Conservation (phyloP, 1,284 basidiomycete species). For the Cronartium ribicola region DNA sequence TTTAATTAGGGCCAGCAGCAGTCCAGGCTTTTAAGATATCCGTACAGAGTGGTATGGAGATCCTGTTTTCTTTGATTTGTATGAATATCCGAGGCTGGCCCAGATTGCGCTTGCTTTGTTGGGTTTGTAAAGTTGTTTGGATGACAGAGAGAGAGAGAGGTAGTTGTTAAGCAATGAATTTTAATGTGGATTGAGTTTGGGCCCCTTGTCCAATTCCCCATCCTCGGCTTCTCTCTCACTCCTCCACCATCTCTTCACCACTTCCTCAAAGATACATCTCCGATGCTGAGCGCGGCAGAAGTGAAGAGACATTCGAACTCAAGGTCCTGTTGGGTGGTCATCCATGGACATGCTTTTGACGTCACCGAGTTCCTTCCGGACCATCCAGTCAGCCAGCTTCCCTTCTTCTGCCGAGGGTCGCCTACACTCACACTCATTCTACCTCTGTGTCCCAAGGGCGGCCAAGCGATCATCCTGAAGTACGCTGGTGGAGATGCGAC, state of each 20-base stretch:
- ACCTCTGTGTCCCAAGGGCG: constrained; percentile 22
- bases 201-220: too few species aligned
- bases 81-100: too few species aligned
- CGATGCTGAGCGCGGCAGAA: not conserved
- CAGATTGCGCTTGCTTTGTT: too few species aligned
- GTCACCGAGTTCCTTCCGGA: constrained; percentile 30
- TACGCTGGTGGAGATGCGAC: constrained; percentile 38
- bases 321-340: constrained; percentile 25
- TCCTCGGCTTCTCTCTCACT: too few species aligned
- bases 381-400: constrained; percentile 20
- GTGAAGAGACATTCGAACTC: constrained; percentile 13
- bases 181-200: too few species aligned
- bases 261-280: not conserved
- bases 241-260: not conserved
- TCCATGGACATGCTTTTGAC: constrained; percentile 28
- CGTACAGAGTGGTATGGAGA: too few species aligned
- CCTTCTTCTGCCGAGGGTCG: not conserved
- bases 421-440: not conserved
- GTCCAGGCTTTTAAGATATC: too few species aligned
- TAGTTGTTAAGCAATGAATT: too few species aligned
- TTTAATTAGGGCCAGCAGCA: too few species aligned
- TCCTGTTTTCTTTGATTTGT: too few species aligned
- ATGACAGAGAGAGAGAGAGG: too few species aligned
- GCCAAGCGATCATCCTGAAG: constrained; percentile 34
- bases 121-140: too few species aligned